Evolutionary conservation across 192 early-diverging fungal species (phyloP).

Genomic region (Entomortierella lignicola): DNA sequence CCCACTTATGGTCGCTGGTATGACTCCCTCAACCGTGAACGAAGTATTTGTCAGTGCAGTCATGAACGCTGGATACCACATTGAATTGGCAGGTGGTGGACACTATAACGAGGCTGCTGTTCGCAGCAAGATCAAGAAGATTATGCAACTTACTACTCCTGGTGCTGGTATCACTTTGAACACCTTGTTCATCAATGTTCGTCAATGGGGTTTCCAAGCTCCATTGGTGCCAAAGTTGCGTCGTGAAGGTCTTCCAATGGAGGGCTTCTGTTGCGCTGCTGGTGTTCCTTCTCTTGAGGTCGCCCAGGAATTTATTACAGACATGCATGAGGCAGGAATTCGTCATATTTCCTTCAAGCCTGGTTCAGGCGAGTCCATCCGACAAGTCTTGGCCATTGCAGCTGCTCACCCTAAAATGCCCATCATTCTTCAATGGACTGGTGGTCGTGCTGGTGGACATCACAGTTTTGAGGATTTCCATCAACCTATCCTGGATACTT

Average conservation of each 20-base stretch:
- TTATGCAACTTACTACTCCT: constrained; percentile 75
- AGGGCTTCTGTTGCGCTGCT: constrained; percentile 91
- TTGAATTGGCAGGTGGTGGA: constrained; percentile 92
- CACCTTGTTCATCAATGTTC: constrained; percentile 89
- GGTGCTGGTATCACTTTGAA: constrained; percentile 94
- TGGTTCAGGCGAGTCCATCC: constrained; percentile 80
- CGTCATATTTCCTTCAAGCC: constrained; percentile 91
- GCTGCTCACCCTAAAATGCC: constrained; percentile 84
- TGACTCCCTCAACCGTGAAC: constrained; percentile 90
- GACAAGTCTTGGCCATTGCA: constrained; percentile 87
- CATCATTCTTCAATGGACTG: constrained; percentile 95
- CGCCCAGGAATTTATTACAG: constrained; percentile 83
- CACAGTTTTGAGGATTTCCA: constrained; percentile 98
- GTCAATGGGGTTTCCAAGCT: constrained; percentile 94
- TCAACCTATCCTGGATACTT: constrained; percentile 89
- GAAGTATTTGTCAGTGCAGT: constrained; percentile 84
- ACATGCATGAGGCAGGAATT: constrained; percentile 80
- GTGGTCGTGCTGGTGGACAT: constrained; percentile 95
- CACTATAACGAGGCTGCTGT: constrained; percentile 82
- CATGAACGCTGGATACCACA: constrained; percentile 91
- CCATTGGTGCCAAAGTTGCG: constrained; percentile 83
- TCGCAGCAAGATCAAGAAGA: constrained; percentile 74
- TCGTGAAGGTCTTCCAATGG: constrained; percentile 86
- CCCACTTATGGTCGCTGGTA: constrained; percentile 95
- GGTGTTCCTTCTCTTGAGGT: constrained; percentile 90